phyloP scores from a whole-genome alignment of 2,329 filamentous ascomycete genomes.

The Tolypocladium capitatum region DNA sequence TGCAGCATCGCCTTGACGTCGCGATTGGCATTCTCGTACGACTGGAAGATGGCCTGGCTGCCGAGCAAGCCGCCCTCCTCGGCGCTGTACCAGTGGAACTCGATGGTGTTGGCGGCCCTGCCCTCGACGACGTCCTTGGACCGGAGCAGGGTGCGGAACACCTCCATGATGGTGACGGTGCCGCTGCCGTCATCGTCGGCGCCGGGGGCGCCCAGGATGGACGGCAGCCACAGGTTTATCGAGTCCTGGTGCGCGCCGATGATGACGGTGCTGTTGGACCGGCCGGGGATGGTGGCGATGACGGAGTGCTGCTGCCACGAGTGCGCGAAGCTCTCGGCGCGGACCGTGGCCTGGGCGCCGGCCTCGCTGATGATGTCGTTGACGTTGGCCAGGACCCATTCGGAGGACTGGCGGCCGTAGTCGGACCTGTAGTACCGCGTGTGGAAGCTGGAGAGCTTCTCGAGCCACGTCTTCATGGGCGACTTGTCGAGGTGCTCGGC shows the following conservation, averaged over 20 bases:
- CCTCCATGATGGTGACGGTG: constrained; percentile 88
- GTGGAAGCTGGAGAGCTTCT: constrained; percentile 66
- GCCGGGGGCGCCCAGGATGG: constrained; percentile 70
- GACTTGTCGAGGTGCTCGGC: constrained; percentile 57
- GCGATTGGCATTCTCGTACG: constrained; percentile 59
- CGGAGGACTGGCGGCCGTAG: constrained; percentile 69
- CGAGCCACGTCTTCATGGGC: constrained; percentile 65
- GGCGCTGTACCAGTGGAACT: constrained; percentile 94
- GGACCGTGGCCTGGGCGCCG: constrained; percentile 55
- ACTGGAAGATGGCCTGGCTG: constrained; percentile 76
- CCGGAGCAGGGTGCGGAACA: constrained; percentile 65
- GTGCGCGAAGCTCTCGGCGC: constrained; percentile 63
- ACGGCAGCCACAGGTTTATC: constrained; percentile 84
- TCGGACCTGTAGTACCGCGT: constrained; percentile 72
- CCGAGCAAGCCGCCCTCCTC: constrained; percentile 81
- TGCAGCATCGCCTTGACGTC: constrained; percentile 94
- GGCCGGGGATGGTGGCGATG: constrained; percentile 81
- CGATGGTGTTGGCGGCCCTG: constrained; percentile 70
- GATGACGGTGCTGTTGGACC: constrained; percentile 72
- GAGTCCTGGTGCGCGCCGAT: constrained; percentile 91
- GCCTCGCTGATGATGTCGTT: constrained; percentile 56
- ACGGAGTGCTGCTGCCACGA: constrained; percentile 83
- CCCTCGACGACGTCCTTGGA: constrained; percentile 58
- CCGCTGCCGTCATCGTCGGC: constrained; percentile 94
- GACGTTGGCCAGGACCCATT: constrained; percentile 72